A percentile compares a stretch with the other conserved stretches of the same genome.
These are phyloP conservation scores for Backusella westeae DNA, from an alignment of 192 early-diverging fungal genomes.

Conservation along the genomic window DNA sequence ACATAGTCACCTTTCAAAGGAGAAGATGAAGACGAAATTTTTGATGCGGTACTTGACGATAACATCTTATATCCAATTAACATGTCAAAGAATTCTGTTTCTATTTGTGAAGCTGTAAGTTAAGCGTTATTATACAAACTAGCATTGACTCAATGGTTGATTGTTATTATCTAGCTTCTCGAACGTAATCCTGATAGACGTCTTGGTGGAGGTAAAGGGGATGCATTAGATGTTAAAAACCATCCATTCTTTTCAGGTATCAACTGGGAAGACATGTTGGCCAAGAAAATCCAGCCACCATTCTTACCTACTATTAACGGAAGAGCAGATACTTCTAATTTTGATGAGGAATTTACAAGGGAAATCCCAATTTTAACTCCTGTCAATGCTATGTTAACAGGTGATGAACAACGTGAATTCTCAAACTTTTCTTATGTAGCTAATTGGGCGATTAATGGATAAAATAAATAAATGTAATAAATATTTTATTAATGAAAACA, in stretches of 20 bases:
- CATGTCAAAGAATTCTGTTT: slow-evolving; percentile 68
- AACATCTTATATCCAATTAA: slow-evolving; percentile 74
- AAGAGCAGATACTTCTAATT: slow-evolving; percentile 89
- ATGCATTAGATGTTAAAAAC: slow-evolving; percentile 69
- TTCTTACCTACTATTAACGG: slow-evolving; percentile 65
- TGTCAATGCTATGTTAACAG: slow-evolving; percentile 76
- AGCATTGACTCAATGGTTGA: neutral
- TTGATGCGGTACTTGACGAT: slow-evolving; percentile 79
- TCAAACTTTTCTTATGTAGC: slow-evolving; percentile 84
- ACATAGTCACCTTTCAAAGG: slow-evolving; percentile 64
- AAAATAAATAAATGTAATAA: neutral
- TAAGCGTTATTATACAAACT: neutral
- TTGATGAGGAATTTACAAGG: slow-evolving; percentile 94
- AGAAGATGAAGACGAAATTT: slow-evolving; percentile 85
- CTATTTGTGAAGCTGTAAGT: slow-evolving; percentile 59
- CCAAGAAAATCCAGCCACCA: slow-evolving; percentile 64
- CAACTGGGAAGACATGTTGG: slow-evolving; percentile 74
- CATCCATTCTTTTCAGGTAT: slow-evolving; percentile 76
- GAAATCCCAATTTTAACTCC: slow-evolving; percentile 89
- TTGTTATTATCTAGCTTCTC: slow-evolving; percentile 53
- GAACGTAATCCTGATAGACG: slow-evolving; percentile 66
- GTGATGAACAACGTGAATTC: slow-evolving; percentile 88
- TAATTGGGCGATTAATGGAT: slow-evolving; percentile 62
- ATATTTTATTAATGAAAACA: neutral
- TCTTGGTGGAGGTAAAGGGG: slow-evolving; percentile 59